Base-by-base conservation (phyloP, 1,284 basidiomycete species). In the Xanthoconium separans region DNA sequence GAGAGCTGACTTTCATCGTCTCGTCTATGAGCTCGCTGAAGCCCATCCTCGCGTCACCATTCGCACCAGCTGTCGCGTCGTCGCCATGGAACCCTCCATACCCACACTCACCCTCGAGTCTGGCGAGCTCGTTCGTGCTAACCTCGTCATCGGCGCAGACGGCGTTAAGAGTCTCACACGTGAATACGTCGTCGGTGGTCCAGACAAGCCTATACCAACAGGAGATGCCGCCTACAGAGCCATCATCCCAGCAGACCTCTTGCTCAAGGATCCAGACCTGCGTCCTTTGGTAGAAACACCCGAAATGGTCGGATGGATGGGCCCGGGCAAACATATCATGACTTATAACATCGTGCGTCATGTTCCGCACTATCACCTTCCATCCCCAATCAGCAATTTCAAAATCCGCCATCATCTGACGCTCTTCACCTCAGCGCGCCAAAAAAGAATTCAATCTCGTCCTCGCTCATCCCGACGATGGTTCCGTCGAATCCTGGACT, bases 81-180 rank as follows among this genome's bases (percentile, higher is more conserved):
- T 70, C 9, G 53, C 69, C 12, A 54, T 83, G 43, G 72, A 81
- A 46, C 69, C 77, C 10, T 69, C 74, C 3, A 44, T 45, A 39
- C 66, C 70, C 10, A 64, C 66, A 22, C 64, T 81, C 16, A 77
- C 72, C 8, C 65, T 78, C 50, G 62, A 70, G 48, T 70, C 73
- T 5, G 80, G 81, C 6, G 73, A 78, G 57, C 63, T 74, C 15
- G 58, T 82, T 37, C 58, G 58, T 6, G 73, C 74, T 5, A 78
- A 84, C 56, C 54, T 84, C 13, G 65, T 82, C 50, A 68, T 84
- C 12, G 81, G 80, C 15, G 80, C 80, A 2, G 82, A 84, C 56
- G 82, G 82, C 4, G 68, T 84, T 31, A 77, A 79, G 62, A 78
- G 75, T 53, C 60, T 69, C 15, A 67, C 78, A 1, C 72, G 81